phyloP scores from a whole-genome alignment of 768 basidiomycete genomes.

The Rubroboletus satanas region DNA sequence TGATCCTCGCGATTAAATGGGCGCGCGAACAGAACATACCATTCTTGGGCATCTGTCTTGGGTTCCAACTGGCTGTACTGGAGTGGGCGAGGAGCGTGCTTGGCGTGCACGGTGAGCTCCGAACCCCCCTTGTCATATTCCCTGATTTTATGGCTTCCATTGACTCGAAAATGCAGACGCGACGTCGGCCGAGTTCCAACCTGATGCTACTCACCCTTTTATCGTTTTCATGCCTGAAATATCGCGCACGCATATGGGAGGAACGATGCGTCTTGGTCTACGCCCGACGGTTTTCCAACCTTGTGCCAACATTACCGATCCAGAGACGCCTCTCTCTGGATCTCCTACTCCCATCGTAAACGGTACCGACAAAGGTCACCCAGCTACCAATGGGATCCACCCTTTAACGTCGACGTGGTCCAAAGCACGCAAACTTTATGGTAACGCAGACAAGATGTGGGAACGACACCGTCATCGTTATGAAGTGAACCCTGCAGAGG shows the following conservation, averaged over 20 bases:
- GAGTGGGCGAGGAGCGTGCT: slow-evolving; percentile 91
- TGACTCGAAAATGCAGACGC: slow-evolving; percentile 52
- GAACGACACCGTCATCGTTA: slow-evolving; percentile 95
- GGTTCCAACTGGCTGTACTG: slow-evolving; percentile 94
- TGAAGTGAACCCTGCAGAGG: slow-evolving; percentile 90
- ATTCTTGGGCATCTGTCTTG: slow-evolving; percentile 94
- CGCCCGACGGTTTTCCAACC: slow-evolving; percentile 90
- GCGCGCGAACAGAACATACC: slow-evolving; percentile 93
- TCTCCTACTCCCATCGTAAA: slow-evolving; percentile 3
- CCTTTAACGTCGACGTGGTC: slow-evolving; percentile 61
- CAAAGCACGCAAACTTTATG: slow-evolving; percentile 76
- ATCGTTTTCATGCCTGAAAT: slow-evolving; percentile 99
- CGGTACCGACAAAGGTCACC: background rate
- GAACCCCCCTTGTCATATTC: background rate
- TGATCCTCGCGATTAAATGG: slow-evolving; percentile 98
- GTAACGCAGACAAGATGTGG: slow-evolving; percentile 78
- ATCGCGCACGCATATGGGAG: slow-evolving; percentile 96
- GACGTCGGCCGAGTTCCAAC: slow-evolving; percentile 77
- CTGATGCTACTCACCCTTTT: slow-evolving; percentile 60
- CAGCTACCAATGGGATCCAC: slow-evolving; percentile 7
- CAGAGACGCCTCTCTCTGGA: slow-evolving; percentile 13
- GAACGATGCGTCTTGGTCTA: slow-evolving; percentile 99
- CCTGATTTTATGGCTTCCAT: background rate
- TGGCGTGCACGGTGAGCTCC: slow-evolving; percentile 54
- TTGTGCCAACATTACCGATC: slow-evolving; percentile 20